Base-by-base conservation (phyloP, 129 eudicot genomes). In the Lactuca saligna region DNA sequence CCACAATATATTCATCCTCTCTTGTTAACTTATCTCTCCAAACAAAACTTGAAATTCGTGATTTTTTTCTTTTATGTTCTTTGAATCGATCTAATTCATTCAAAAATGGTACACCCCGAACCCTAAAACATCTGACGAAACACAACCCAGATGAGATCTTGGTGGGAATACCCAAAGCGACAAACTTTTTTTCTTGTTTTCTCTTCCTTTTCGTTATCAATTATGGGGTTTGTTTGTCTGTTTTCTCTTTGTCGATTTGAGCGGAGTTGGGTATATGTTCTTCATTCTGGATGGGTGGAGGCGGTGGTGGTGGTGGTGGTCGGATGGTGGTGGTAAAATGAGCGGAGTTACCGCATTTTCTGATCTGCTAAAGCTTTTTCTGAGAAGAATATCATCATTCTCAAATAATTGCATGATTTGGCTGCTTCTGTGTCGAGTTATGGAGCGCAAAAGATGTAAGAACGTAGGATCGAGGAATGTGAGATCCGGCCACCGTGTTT, bases 1-100 rank as follows among this genome's bases (percentile, higher is more conserved):
- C 91, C 94, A 77, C 85, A 91, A 76, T 53, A 69, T 55, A 69
- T 69, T 76, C 81, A 76, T 76, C 81, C 71, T 76, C 57, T 61
- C 6, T 48, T 44, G 10, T 54, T 13, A 65, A 8, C 61, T 42
- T 65, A 38, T 17, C 17, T 46, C 57, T 42, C 34, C 3, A 29
- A 44, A 34, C 17, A 64, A 60, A 56, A n/a, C 34, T 58, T 55
- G 39, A 65, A 68, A 56, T 14, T 60, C 4, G 8, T 9, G 35
- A 35, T 38, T 3, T 56, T 17, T 10, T 29, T 55, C 5, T 2
- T 4, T 50, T 54, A n/a, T n/a, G 57, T 35, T 42, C 60, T 15
- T 8, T 29, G 61, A 61, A 68, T 42, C 60, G 54, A 54, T 61
- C 4, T 16, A 25, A 34, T 17, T 56, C 20, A 14, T 57, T 37